These are phyloP conservation scores for Taphrina wiesneri DNA, from an alignment of 1,139 yeast genomes.

Conservation along the genomic window DNA sequence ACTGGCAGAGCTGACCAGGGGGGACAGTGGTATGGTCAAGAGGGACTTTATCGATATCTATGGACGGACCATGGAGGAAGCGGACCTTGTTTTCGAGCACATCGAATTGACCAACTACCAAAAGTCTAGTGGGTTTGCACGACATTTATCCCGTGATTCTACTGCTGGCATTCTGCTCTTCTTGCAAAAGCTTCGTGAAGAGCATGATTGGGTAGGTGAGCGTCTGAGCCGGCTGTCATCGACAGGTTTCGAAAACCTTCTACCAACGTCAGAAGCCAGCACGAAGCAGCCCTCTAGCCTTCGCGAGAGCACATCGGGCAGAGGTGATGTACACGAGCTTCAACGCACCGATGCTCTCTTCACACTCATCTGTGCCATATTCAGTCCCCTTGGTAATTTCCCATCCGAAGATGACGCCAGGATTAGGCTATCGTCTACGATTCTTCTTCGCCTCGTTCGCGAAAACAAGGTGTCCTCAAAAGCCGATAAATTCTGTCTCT, in stretches of 20 bases:
- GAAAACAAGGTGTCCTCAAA: constrained; percentile 16
- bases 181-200: neutral
- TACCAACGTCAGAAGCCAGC: neutral
- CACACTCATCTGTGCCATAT: constrained; percentile 1
- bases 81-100: neutral
- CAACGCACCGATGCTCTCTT: constrained; percentile 1
- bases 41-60: neutral
- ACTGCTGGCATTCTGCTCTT: neutral
- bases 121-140: neutral
- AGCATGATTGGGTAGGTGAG: constrained; percentile 11
- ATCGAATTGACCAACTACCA: neutral
- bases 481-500: constrained; percentile 11
- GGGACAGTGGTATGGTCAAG: neutral
- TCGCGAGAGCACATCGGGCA: neutral
- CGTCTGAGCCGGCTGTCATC: constrained; percentile 3
- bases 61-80: neutral
- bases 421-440: neutral
- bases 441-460: neutral
- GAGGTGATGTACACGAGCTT: neutral
- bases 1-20: neutral
- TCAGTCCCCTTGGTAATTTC: constrained; percentile 11
- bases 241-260: neutral
- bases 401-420: constrained; percentile 1
- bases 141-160: neutral
- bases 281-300: neutral